Evolutionary conservation across 371 early-diverging fungal species (phyloP).

Genomic region (Mucor velutinosus): DNA sequence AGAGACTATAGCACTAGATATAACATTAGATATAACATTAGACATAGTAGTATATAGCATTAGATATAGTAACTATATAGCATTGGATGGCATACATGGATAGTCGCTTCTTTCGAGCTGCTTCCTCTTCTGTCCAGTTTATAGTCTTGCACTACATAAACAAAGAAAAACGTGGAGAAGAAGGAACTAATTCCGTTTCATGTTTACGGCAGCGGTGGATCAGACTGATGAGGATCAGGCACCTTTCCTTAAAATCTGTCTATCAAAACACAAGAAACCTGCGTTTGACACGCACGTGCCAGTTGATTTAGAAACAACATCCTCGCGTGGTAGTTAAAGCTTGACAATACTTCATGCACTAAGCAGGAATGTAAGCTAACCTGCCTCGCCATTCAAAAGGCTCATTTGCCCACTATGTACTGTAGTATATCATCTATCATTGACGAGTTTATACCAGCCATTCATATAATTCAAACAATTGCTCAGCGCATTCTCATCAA

Average conservation of each 20-base stretch:
- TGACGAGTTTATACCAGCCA: neutral
- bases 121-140: too few relatives aligned
- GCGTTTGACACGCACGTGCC: constrained; percentile 19
- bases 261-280: neutral
- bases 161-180: neutral
- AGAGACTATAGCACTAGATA: too few relatives aligned
- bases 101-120: too few relatives aligned
- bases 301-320: neutral
- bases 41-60: too few relatives aligned
- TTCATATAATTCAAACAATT: neutral
- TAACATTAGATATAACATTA: too few relatives aligned
- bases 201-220: constrained; percentile 1
- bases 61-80: too few relatives aligned
- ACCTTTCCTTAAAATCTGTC: neutral
- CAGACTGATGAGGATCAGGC: constrained; percentile 12
- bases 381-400: neutral
- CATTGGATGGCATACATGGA: too few relatives aligned
- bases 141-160: neutral
- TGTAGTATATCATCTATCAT: neutral
- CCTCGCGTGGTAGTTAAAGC: constrained; percentile 6
- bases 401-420: neutral
- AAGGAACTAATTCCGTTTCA: neutral
- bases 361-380: too few relatives aligned
- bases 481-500: constrained; percentile 1
- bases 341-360: neutral